Percentiles rank a stretch among this genome's conserved stretches.
Conservation (phyloP, 169 alveolate genomes). For the Cystoisospora suis region DNA sequence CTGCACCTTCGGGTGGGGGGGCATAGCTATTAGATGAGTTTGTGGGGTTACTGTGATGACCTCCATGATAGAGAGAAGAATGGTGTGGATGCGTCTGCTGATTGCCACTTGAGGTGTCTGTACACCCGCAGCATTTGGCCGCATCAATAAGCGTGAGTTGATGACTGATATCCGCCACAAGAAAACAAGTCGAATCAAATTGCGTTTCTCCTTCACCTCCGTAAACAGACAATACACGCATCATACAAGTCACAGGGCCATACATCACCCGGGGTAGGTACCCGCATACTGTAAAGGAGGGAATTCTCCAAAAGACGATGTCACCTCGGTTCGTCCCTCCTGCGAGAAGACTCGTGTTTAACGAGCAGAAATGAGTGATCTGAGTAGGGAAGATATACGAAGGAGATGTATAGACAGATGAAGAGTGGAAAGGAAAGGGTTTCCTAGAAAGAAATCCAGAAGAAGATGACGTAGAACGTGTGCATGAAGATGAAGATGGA, state of each 20-base stretch:
- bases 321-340: conserved; percentile 54
- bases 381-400: not conserved
- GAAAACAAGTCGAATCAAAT: conserved; percentile 46
- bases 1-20: too few species aligned
- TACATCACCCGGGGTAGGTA: conserved; percentile 47
- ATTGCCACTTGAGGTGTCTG: conserved; percentile 38
- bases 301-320: conserved; percentile 37
- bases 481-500: not conserved
- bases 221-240: conserved; percentile 39
- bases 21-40: too few species aligned
- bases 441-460: not conserved
- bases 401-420: not conserved
- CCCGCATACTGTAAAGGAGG: conserved; percentile 16
- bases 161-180: conserved; percentile 40
- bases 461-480: not conserved
- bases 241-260: conserved; percentile 9
- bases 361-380: conserved; percentile 25
- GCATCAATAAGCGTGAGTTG: conserved; percentile 48
- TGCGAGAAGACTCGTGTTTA: conserved; percentile 40
- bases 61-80: too few species aligned
- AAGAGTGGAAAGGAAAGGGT: too few species aligned
- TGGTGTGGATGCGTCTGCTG: not conserved
- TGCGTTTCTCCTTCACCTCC: conserved; percentile 54
- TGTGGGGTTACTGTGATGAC: too few species aligned
- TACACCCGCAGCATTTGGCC: conserved; percentile 55